These are phyloP conservation scores for Pythium aphanidermatum DNA, from an alignment of 352 stramenopile species.

Conservation along the genomic window DNA sequence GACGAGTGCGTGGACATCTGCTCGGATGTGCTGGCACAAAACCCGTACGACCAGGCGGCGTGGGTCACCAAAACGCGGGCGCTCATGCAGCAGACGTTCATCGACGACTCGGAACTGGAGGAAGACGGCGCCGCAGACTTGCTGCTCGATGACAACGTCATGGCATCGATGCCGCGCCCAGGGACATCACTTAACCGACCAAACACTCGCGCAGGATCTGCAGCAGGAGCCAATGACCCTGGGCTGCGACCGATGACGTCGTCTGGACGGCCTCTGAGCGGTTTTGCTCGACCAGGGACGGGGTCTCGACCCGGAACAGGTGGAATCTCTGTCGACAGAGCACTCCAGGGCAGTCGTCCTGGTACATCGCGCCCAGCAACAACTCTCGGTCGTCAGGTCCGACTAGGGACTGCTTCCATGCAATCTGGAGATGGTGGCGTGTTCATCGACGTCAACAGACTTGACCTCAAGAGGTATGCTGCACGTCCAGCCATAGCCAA, in stretches of 20 bases:
- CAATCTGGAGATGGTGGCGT: conserved; percentile 43
- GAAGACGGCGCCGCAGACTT: conserved; percentile 88
- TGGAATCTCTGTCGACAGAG: conserved; percentile 72
- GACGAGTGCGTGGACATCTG: conserved; percentile 80
- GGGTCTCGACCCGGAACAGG: conserved; percentile 56
- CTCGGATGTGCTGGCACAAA: conserved; percentile 73
- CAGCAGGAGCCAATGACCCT: conserved; percentile 36
- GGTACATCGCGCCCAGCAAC: conserved; percentile 85
- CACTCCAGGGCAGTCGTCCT: conserved; percentile 62
- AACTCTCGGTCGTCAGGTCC: conserved; percentile 85
- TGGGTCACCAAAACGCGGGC: conserved; percentile 90
- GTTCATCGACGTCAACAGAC: conserved; percentile 89
- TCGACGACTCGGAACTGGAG: conserved; percentile 92
- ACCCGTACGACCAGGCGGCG: conserved; percentile 84
- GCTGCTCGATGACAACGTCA: conserved; percentile 91
- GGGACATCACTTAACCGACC: conserved; percentile 87
- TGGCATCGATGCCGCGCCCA: conserved; percentile 79
- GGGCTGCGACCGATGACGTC: conserved; percentile 84
- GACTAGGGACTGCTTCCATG: conserved; percentile 91
- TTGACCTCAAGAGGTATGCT: conserved; percentile 90
- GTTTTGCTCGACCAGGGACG: conserved; percentile 82
- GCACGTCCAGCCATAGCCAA: conserved; percentile 81
- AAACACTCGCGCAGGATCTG: conserved; percentile 40
- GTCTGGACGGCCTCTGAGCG: conserved; percentile 75
- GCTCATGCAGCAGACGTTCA: conserved; percentile 83